These are phyloP conservation scores for Diplocarpon rosae DNA, from an alignment of 2,329 filamentous ascomycete genomes.

Conservation along the genomic window DNA sequence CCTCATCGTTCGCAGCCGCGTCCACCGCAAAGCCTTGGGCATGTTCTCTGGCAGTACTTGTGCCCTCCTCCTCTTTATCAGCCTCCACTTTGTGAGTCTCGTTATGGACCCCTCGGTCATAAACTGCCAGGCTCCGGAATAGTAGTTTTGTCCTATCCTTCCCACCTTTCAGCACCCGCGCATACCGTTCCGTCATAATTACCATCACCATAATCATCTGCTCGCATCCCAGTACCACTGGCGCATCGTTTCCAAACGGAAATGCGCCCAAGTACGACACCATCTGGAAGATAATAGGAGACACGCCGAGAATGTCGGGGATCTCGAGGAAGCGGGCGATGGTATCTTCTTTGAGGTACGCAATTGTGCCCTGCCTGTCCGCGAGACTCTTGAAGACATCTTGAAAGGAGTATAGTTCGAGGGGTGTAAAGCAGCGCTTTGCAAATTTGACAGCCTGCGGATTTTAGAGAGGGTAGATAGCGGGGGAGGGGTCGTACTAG, in stretches of 20 bases:
- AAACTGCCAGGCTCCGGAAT: slow-evolving; percentile 62
- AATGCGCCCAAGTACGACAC: slow-evolving; percentile 62
- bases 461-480: slow-evolving; percentile 6
- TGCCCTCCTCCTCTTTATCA: slow-evolving; percentile 31
- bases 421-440: slow-evolving; percentile 56
- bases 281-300: slow-evolving; percentile 61
- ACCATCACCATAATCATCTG: slow-evolving; percentile 62
- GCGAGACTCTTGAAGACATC: slow-evolving; percentile 63
- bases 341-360: slow-evolving; percentile 60
- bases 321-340: slow-evolving; percentile 62
- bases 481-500: slow-evolving; percentile 19
- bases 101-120: slow-evolving; percentile 40
- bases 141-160: slow-evolving; percentile 52
- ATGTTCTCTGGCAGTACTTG: slow-evolving; percentile 17
- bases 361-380: slow-evolving; percentile 48
- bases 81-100: slow-evolving; percentile 14
- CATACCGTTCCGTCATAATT: slow-evolving; percentile 61
- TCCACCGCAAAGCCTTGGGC: slow-evolving; percentile 32
- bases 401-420: slow-evolving; percentile 64
- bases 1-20: slow-evolving; percentile 31
- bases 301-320: slow-evolving; percentile 56
- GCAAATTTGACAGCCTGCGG: slow-evolving; percentile 51
- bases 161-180: slow-evolving; percentile 47
- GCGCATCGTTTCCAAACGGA: slow-evolving; percentile 60
- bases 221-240: slow-evolving; percentile 57